A percentile compares a stretch with the other conserved stretches of the same genome.
These are phyloP conservation scores for Rhizopogon salebrosus DNA, from an alignment of 768 basidiomycete species.

Conservation along the genomic window DNA sequence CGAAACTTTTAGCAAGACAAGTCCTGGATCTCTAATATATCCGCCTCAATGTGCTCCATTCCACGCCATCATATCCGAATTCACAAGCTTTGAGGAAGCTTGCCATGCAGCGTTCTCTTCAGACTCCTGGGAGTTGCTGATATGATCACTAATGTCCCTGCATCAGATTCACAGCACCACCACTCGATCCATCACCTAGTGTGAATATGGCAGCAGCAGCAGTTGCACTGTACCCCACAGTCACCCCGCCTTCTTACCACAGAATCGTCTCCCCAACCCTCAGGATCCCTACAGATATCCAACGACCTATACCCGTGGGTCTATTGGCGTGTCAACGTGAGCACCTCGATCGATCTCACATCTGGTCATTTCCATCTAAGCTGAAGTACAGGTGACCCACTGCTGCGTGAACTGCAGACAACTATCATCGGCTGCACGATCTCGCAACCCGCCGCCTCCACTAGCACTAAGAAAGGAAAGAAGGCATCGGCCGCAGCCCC, in stretches of 20 bases:
- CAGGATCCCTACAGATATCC: constrained; percentile 44
- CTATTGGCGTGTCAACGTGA: constrained; percentile 76
- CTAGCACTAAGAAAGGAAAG: constrained; percentile 45
- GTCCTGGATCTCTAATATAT: no score
- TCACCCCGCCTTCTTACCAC: constrained; percentile 57
- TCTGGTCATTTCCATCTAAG: constrained; percentile 1
- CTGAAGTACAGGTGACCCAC: constrained; percentile 55
- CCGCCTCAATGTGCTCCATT: no score
- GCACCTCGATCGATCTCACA: constrained; percentile 9
- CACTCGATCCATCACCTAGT: not conserved
- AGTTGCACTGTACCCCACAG: constrained; percentile 36
- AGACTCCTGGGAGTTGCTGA: constrained; percentile 1
- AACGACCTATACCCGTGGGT: constrained; percentile 61
- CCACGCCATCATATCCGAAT: no score
- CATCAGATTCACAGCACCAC: not conserved
- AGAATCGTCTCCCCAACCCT: constrained; percentile 58
- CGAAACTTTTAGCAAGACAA: no score
- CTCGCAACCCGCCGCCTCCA: constrained; percentile 37
- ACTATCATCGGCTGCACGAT: constrained; percentile 46
- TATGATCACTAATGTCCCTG: not conserved
- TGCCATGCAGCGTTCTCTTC: not conserved
- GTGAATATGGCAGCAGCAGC: constrained; percentile 31
- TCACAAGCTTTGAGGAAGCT: no score
- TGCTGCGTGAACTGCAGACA: constrained; percentile 54
- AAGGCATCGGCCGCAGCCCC: constrained; percentile 46